A percentile compares a stretch with the other conserved stretches of the same genome.
phyloP scores from a whole-genome alignment of 2,329 filamentous ascomycete species.

The Aureobasidium lini region DNA sequence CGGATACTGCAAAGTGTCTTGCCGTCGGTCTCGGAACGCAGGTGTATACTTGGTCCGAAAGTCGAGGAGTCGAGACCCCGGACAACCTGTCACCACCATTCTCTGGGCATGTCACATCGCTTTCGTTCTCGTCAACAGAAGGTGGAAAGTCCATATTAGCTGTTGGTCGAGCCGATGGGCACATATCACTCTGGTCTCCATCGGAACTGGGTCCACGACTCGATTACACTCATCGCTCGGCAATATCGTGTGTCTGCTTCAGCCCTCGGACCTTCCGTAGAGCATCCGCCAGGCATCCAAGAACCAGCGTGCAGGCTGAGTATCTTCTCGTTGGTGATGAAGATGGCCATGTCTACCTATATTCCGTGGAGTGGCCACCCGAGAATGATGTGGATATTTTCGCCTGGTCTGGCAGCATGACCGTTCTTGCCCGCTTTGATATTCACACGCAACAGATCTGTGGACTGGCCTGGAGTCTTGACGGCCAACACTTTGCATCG shows the following conservation, averaged over 20 bases:
- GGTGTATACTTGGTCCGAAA: slow-evolving; percentile 86
- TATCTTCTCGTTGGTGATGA: slow-evolving; percentile 85
- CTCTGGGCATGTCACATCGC: slow-evolving; percentile 60
- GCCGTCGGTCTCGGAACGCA: slow-evolving; percentile 74
- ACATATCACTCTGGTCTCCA: slow-evolving; percentile 70
- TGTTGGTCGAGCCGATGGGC: slow-evolving; percentile 71
- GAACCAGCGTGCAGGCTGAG: slow-evolving; percentile 57
- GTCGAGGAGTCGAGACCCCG: slow-evolving; percentile 54
- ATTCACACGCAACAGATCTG: slow-evolving; percentile 87
- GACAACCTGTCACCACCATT: slow-evolving; percentile 47
- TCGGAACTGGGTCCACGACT: slow-evolving; percentile 65
- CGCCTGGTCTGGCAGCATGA: slow-evolving; percentile 71
- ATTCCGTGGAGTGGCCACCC: slow-evolving; percentile 74
- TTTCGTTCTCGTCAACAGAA: slow-evolving; percentile 78
- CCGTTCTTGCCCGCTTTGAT: slow-evolving; percentile 65
- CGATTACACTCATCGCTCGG: slow-evolving; percentile 60
- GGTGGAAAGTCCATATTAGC: slow-evolving; percentile 76
- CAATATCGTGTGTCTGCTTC: slow-evolving; percentile 76
- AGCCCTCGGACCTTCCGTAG: slow-evolving; percentile 54
- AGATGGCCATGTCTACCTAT: slow-evolving; percentile 74
- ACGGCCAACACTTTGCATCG: slow-evolving; percentile 71
- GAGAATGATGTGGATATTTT: slow-evolving; percentile 55
- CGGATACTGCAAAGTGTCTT: slow-evolving; percentile 61
- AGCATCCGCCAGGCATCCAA: slow-evolving; percentile 42
- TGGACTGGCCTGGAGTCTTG: slow-evolving; percentile 77